A percentile compares a stretch with the other conserved stretches of the same genome.
Conservation (phyloP, 169 alveolate species). For the Plasmodium adleri region DNA sequence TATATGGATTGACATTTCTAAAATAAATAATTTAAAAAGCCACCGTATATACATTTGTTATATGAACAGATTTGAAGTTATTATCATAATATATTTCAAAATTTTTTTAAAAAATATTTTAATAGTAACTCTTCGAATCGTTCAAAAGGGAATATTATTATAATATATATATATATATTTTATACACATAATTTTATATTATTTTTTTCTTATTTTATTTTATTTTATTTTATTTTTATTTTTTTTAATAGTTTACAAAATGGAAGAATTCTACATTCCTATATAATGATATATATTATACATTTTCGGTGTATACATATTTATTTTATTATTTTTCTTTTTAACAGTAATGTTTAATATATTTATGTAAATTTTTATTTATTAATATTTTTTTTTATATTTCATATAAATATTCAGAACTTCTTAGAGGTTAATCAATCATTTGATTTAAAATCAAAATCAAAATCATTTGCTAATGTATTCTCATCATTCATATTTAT, state of each 20-base stretch:
- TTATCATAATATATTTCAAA: constrained; percentile 13
- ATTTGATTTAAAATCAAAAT: constrained; percentile 68
- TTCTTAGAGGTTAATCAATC: constrained; percentile 71
- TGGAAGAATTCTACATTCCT: too few relatives aligned
- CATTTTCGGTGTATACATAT: too few relatives aligned
- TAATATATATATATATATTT: constrained; percentile 1
- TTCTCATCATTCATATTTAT: constrained; percentile 57
- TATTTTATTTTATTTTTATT: neutral
- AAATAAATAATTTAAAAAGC: constrained; percentile 72
- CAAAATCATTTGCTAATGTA: constrained; percentile 9
- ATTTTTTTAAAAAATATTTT: constrained; percentile 21
- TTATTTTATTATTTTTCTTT: too few relatives aligned
- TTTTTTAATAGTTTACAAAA: too few relatives aligned
- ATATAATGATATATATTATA: too few relatives aligned
- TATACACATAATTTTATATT: neutral
- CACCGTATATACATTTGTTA: constrained; percentile 78
- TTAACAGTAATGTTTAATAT: neutral
- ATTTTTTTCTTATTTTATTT: too few relatives aligned
- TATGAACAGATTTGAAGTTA: constrained; percentile 75
- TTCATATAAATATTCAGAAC: constrained; percentile 40
- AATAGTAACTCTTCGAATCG: constrained; percentile 76
- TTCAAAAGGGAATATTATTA: constrained; percentile 38
- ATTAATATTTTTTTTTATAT: constrained; percentile 12
- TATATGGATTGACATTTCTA: constrained; percentile 77
- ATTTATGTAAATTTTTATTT: neutral